Percentiles rank a stretch among this genome's conserved stretches.
These are phyloP conservation scores for Narthecium ossifragum DNA, from an alignment of 106 monocot genomes.

Conservation along the genomic window DNA sequence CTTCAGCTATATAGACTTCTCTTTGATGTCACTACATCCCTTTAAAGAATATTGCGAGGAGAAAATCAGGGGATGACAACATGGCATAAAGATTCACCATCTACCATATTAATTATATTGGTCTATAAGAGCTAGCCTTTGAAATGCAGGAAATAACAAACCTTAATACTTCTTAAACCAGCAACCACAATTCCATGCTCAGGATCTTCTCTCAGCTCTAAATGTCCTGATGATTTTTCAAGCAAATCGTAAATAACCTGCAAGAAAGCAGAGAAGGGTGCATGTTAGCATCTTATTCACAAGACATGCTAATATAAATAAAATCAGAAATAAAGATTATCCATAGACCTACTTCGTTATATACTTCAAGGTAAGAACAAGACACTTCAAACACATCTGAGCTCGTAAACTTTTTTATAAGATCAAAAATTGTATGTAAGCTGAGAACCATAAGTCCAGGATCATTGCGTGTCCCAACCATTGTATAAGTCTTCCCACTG, in stretches of 20 bases:
- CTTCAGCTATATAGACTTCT: too few relatives aligned
- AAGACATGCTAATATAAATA: too few relatives aligned
- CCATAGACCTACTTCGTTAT: constrained; percentile 91
- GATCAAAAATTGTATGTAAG: constrained; percentile 92
- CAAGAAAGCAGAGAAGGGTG: neutral
- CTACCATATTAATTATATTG: neutral
- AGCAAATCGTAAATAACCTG: constrained; percentile 99
- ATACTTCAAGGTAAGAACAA: constrained; percentile 98
- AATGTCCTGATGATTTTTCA: constrained; percentile 88
- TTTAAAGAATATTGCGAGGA: neutral
- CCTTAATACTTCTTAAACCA: constrained; percentile 93
- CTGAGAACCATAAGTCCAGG: constrained; percentile 99
- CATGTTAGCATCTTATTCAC: too few relatives aligned
- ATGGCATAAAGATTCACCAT: too few relatives aligned
- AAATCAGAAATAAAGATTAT: too few relatives aligned
- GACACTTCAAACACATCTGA: constrained; percentile 88
- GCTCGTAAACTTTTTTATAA: constrained; percentile 70
- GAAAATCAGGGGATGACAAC: too few relatives aligned
- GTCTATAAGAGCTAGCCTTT: neutral
- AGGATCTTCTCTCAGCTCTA: constrained; percentile 98
- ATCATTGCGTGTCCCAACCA: constrained; percentile 90
- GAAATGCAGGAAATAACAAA: constrained; percentile 11
- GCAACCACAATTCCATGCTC: constrained; percentile 85
- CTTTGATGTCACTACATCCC: too few relatives aligned
- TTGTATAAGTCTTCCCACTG: constrained; percentile 99